A percentile compares a stretch with the other conserved stretches of the same genome.
Conservation (phyloP, 2,329 filamentous ascomycete genomes). For the Aspergillus niger region DNA sequence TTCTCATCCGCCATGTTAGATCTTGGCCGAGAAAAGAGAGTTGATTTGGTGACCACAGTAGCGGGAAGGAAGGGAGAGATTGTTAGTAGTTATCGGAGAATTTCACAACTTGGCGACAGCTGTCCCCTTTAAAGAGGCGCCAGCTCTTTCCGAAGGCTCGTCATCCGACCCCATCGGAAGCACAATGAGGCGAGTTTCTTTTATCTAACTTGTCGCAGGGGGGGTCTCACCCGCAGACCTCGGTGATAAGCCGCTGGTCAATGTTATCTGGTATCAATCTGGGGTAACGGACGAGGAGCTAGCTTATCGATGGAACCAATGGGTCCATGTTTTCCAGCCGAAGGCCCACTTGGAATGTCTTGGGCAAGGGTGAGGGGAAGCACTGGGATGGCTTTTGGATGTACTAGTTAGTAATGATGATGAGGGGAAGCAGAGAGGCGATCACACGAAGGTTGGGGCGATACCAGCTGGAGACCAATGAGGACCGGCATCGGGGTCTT, state of each 20-base stretch:
- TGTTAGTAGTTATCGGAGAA: not conserved
- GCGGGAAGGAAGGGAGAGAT: not conserved
- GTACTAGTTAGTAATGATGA: not conserved
- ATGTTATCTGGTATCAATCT: slow-evolving; percentile 5
- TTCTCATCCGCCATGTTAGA: slow-evolving; percentile 39
- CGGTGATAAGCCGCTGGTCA: slow-evolving; percentile 5
- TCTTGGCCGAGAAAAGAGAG: not conserved
- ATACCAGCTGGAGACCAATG: slow-evolving; percentile 9
- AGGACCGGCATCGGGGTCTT: slow-evolving; percentile 5
- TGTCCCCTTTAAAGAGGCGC: not conserved
- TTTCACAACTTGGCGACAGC: not conserved
- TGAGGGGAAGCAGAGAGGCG: not conserved
- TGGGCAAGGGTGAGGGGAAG: not conserved
- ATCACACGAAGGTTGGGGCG: not conserved
- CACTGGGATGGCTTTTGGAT: not conserved
- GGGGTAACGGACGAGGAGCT: slow-evolving; percentile 8
- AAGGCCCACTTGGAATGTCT: not conserved
- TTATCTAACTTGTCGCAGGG: not conserved
- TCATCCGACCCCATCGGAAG: slow-evolving; percentile 2
- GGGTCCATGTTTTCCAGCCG: not conserved
- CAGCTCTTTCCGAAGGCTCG: not conserved
- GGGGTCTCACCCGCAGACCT: not conserved
- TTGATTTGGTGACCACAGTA: not conserved
- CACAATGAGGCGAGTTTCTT: not conserved
- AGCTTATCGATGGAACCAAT: slow-evolving; percentile 9